Conservation (phyloP, 2,329 filamentous ascomycete genomes). For the Calonectria hongkongensis region DNA sequence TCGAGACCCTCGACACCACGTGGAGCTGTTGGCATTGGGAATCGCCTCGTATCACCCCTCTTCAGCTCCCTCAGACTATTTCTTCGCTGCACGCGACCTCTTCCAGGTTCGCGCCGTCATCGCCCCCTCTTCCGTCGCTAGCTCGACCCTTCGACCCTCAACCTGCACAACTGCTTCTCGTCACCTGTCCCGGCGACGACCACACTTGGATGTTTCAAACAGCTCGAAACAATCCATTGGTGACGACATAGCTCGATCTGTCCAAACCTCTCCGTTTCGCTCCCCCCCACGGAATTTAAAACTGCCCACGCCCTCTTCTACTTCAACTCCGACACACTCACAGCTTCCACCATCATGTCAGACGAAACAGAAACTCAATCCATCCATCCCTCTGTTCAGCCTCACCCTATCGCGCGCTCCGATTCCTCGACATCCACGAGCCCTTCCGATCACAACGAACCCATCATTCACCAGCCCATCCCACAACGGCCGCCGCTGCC, state of each 20-base stretch:
- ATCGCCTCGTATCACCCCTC: constrained; percentile 40
- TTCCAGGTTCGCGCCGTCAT: constrained; percentile 37
- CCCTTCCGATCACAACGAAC: constrained; percentile 61
- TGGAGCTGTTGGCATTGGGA: constrained; percentile 50
- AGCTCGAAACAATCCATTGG: constrained; percentile 37
- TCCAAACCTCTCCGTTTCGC: constrained; percentile 13
- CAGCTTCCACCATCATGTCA: constrained; percentile 44
- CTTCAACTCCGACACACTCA: neutral
- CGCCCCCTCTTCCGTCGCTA: constrained; percentile 21
- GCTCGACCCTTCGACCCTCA: constrained; percentile 15
- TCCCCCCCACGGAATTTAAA: neutral
- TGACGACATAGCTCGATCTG: constrained; percentile 35
- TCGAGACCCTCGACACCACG: constrained; percentile 50
- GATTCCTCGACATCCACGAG: constrained; percentile 60
- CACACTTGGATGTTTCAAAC: constrained; percentile 40
- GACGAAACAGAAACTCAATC: constrained; percentile 52
- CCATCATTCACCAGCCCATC: constrained; percentile 69
- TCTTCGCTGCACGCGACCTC: constrained; percentile 40
- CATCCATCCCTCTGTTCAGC: constrained; percentile 51
- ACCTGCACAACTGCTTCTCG: neutral
- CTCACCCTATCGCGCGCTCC: constrained; percentile 62
- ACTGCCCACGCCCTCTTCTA: neutral
- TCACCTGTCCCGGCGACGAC: constrained; percentile 29
- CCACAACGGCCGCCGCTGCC: constrained; percentile 80
- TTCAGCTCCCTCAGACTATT: constrained; percentile 39